Base-by-base conservation (phyloP, 2,329 filamentous ascomycete species). In the Lachnellula occidentalis region DNA sequence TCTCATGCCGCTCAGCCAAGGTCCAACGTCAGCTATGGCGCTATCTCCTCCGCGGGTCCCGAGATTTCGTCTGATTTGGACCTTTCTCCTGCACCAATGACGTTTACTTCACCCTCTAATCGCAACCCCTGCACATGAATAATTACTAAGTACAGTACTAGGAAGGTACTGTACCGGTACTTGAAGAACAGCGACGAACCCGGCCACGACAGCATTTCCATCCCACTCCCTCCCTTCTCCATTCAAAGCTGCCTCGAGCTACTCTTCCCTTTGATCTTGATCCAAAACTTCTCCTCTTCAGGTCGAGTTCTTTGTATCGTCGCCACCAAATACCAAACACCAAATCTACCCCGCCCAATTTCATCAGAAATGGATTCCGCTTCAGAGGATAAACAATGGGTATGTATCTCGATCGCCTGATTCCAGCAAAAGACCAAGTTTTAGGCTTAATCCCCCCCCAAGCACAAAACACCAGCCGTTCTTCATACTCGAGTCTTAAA, bases 381-480 rank as follows among this genome's bases (percentile, higher is more conserved):
- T 61, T 62, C 67, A 54, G 64, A 67, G 54, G 75, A 78, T 64
- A 79, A 80, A 68, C 70, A 76, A 60, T 78, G 76, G 76, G 76
- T 79, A 69, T 65, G 73, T 21, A 42, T 21, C 39, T 22, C 41
- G 34, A 37, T 31, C n/a, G 46, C 22, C 41, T 14, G 43, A 9
- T 22, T n/a, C 14, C 46, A 8, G 5, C 27, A 31, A 9, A 45
- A 6, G 36, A 39, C 58, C 55, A 56, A 54, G 50, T 57, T 61
- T 22, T 46, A 39, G 60, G 42, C 50, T 45, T 34, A 42, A 37
- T 37, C 4, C 21, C 37, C 11, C 12, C 27, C 14, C 34, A 4
- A 21, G 22, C 3, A 45, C 39, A 22, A 45, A 36, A 36, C 45
- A 58, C 53, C 42, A 54, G 53, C 45, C n/a, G 17, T 8, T 21